Evolutionary conservation across 768 basidiomycete species (phyloP).

Genomic region (Coprinopsis sp.): DNA sequence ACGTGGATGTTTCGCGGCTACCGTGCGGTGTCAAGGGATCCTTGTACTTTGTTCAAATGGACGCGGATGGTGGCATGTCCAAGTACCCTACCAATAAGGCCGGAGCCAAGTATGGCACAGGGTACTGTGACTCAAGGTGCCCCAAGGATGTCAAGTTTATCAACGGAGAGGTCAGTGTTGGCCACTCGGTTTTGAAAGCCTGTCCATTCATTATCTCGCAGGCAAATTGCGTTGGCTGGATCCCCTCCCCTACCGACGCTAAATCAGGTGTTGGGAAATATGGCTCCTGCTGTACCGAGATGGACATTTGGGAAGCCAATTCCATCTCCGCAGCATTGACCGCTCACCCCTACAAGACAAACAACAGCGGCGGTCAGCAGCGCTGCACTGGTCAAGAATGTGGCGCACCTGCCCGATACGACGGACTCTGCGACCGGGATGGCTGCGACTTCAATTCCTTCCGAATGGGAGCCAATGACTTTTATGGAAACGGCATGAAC

Average conservation of each 20-base stretch:
- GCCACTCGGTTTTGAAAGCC: not conserved
- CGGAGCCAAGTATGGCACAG: constrained; percentile 13
- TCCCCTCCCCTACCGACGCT: constrained; percentile 8
- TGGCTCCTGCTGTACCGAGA: constrained; percentile 41
- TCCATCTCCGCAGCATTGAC: constrained; percentile 35
- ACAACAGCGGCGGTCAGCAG: constrained; percentile 20
- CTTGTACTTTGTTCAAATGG: constrained; percentile 12
- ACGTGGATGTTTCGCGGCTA: constrained; percentile 12
- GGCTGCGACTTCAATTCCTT: constrained; percentile 51
- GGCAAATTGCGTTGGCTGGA: constrained; percentile 11
- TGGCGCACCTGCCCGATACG: constrained; percentile 15
- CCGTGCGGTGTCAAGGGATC: constrained; percentile 13
- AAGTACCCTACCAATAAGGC: constrained; percentile 6
- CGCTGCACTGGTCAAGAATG: constrained; percentile 31
- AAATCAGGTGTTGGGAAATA: constrained; percentile 35
- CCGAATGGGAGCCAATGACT: constrained; percentile 36
- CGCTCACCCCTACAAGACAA: constrained; percentile 32
- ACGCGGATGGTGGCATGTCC: constrained; percentile 9
- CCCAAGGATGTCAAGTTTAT: constrained; percentile 13
- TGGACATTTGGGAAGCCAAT: constrained; percentile 47
- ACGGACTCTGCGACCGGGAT: constrained; percentile 37
- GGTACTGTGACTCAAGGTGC: constrained; percentile 12
- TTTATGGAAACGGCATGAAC: constrained; percentile 35
- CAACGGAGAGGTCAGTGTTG: constrained; percentile 8
- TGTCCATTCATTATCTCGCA: not conserved